Percentiles rank a stretch among this genome's conserved stretches.
These are phyloP conservation scores for Cucumis sativus DNA, from an alignment of 306 rosid species.

Conservation along the genomic window DNA sequence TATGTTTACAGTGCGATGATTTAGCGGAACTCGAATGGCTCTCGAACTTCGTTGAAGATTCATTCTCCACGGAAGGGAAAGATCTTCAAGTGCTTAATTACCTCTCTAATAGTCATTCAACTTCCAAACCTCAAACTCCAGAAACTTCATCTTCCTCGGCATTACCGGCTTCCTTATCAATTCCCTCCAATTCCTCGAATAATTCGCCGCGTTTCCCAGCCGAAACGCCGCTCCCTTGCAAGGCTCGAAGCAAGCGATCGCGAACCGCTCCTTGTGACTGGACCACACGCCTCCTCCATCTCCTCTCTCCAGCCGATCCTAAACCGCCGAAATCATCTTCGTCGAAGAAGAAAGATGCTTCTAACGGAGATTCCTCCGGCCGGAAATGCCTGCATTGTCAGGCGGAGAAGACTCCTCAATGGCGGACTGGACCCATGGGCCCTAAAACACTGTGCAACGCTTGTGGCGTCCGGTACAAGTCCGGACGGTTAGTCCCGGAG, in stretches of 20 bases:
- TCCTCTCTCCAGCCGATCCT: conserved; percentile 17
- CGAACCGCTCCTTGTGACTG: conserved; percentile 93
- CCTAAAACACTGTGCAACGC: conserved; percentile 67
- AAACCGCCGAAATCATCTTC: conserved; percentile 3
- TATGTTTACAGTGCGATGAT: conserved; percentile 51
- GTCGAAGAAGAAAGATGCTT: conserved; percentile 5
- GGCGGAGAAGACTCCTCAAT: conserved; percentile 59
- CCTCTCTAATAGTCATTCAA: conserved; percentile 24
- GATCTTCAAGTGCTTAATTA: conserved; percentile 54
- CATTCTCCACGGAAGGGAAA: conserved; percentile 56
- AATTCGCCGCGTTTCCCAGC: conserved; percentile 44
- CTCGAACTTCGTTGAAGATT: conserved; percentile 87
- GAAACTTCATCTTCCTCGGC: conserved; percentile 82
- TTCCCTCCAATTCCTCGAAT: conserved; percentile 10
- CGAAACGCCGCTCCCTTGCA: conserved; percentile 81
- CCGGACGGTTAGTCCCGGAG: conserved; percentile 57
- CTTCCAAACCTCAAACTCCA: conserved; percentile 41
- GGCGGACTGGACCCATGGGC: conserved; percentile 74
- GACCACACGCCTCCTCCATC: conserved; percentile 91
- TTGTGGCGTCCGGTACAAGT: conserved; percentile 58
- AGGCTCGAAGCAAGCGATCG: conserved; percentile 91
- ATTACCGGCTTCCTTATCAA: conserved; percentile 16
- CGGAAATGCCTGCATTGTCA: conserved; percentile 57
- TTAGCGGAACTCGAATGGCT: conserved; percentile 96
- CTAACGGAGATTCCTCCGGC: conserved; percentile 23